These are phyloP conservation scores for Microsporum audouinii DNA, from an alignment of 2,329 filamentous ascomycete genomes.

Conservation along the genomic window DNA sequence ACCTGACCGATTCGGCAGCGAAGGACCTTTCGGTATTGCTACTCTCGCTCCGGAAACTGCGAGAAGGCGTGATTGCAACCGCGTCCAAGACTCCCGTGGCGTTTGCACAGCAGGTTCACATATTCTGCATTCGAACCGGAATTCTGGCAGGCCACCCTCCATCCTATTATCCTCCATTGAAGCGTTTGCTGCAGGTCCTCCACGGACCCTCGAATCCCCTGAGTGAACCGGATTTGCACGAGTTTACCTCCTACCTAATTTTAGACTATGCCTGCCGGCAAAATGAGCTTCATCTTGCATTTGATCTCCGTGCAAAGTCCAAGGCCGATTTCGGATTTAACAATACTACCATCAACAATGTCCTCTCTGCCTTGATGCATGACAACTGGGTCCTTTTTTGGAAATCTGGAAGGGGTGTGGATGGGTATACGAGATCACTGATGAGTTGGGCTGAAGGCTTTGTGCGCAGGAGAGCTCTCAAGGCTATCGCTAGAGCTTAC, in stretches of 20 bases:
- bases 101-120: slow-evolving; percentile 80
- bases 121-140: slow-evolving; percentile 78
- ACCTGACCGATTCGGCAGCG: slow-evolving; percentile 30
- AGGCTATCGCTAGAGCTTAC: slow-evolving; percentile 77
- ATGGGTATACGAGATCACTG: slow-evolving; percentile 67
- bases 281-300: slow-evolving; percentile 61
- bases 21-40: slow-evolving; percentile 63
- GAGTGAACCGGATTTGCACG: slow-evolving; percentile 59
- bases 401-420: slow-evolving; percentile 57
- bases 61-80: slow-evolving; percentile 71
- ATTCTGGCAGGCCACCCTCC: slow-evolving; percentile 73
- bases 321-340: slow-evolving; percentile 45
- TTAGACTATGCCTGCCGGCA: slow-evolving; percentile 83
- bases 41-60: slow-evolving; percentile 76
- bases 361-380: slow-evolving; percentile 59
- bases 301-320: slow-evolving; percentile 46
- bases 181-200: slow-evolving; percentile 62
- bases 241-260: slow-evolving; percentile 69
- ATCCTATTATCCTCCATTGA: slow-evolving; percentile 78
- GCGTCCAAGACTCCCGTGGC: slow-evolving; percentile 59
- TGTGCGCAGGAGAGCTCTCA: slow-evolving; percentile 66
- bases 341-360: slow-evolving; percentile 56
- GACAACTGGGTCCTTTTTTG: slow-evolving; percentile 78
- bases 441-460: slow-evolving; percentile 69
- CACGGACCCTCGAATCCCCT: slow-evolving; percentile 55